Base-by-base conservation (phyloP, 768 basidiomycete genomes). In the Collybia nuda region DNA sequence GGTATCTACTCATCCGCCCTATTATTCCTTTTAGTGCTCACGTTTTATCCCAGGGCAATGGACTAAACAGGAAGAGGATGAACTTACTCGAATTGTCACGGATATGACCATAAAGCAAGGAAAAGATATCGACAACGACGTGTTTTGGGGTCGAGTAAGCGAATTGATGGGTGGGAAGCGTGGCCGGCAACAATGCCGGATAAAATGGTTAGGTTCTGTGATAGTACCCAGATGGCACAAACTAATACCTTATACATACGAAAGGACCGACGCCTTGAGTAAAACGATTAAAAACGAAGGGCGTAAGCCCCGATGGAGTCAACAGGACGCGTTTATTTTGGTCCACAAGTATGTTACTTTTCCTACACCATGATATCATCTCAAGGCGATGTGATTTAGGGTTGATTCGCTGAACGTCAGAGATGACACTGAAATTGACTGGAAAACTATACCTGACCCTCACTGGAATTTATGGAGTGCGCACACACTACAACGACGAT, bases 391-490 rank as follows among this genome's bases (percentile, higher is more conserved):
- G 5, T 11, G 38, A 38, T 7, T 18, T 59, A 93, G 90, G 65
- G 74, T 93, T 44, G 86, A 86, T 60, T 82, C 87, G 0, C 65
- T 92, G 41, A 78, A 84, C 51, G 86, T 92, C 46, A 75, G 78
- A 39, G 85, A 92, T 59, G 90, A 93, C 58, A 86, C 82, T 23
- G 91, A 93, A 61, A 86, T 93, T 40, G 86, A 90, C 58, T 93
- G 90, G 91, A 90, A 89, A 61, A 76, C 77, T 15, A 71, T 93
- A 9, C 71, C 81, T 1, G 90, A 93, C 62, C 62, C 80, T 14
- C 75, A 85, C 51, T 92, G 90, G 90, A 90, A 92, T 58, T 62
- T 90, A 7, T 92, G 88, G 88, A 92, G 90, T 63, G 81, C 88
- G 0, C 90, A 93, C 60, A 74, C 79, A 12, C 70, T 93, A 29